Percentiles rank a stretch among this genome's conserved stretches.
phyloP scores from a whole-genome alignment of 768 basidiomycete genomes.

The Kondoa subrosea region DNA sequence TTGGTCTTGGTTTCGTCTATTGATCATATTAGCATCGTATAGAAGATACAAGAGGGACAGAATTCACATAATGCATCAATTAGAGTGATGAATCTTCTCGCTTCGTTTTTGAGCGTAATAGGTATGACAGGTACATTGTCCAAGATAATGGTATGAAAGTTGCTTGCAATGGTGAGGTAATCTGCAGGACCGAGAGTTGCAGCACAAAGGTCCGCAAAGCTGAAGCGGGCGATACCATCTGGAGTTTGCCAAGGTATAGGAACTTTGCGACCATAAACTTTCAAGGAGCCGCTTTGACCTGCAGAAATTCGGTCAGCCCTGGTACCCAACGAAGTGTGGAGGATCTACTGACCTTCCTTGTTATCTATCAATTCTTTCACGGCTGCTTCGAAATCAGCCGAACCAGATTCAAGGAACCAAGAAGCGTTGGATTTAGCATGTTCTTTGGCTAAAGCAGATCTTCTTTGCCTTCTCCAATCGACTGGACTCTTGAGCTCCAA shows the following conservation, averaged over 20 bases:
- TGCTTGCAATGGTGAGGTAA: conserved; percentile 42
- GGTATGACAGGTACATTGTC: conserved; percentile 40
- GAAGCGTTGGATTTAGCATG: conserved; percentile 1
- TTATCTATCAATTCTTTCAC: conserved; percentile 21
- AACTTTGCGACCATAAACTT: conserved; percentile 41
- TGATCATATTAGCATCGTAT: background rate
- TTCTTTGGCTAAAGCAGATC: background rate
- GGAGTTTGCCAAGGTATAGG: conserved; percentile 37
- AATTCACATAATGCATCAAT: conserved; percentile 48
- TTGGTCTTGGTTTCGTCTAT: conserved; percentile 25
- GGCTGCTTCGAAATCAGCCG: conserved; percentile 21
- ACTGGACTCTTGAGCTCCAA: conserved; percentile 36
- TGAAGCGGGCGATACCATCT: conserved; percentile 36
- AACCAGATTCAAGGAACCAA: conserved; percentile 24
- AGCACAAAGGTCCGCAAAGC: conserved; percentile 42
- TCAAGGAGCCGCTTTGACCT: conserved; percentile 26
- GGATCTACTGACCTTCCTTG: conserved; percentile 7
- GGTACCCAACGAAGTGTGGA: background rate
- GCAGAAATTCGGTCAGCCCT: conserved; percentile 14
- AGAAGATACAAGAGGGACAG: conserved; percentile 34
- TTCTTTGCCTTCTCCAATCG: conserved; percentile 37
- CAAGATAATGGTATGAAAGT: conserved; percentile 41
- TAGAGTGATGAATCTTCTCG: conserved; percentile 45
- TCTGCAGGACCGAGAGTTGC: conserved; percentile 43
- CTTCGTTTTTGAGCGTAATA: conserved; percentile 44